These are phyloP conservation scores for Sicyos baderoa DNA, from an alignment of 306 rosid species.

Conservation along the genomic window DNA sequence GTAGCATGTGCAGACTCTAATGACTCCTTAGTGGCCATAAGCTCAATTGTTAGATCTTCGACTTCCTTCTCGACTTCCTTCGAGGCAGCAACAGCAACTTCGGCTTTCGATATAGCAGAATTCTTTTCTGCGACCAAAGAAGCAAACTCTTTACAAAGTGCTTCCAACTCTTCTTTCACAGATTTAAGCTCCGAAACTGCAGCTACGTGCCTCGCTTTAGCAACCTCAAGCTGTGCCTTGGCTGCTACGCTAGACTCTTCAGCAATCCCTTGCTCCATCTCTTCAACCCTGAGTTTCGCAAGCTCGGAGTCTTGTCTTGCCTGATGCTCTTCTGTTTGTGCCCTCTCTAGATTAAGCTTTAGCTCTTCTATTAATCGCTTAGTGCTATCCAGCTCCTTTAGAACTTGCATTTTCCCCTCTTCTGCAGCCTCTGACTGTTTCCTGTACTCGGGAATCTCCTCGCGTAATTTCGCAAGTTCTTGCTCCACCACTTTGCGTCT, in stretches of 20 bases:
- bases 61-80: conserved; percentile 87
- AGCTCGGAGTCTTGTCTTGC: conserved; percentile 97
- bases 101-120: conserved; percentile 64
- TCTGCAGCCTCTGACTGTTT: conserved; percentile 61
- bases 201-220: conserved; percentile 71
- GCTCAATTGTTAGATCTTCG: conserved; percentile 83
- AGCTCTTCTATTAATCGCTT: conserved; percentile 85
- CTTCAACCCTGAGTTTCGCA: conserved; percentile 95
- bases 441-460: conserved; percentile 67
- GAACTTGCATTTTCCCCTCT: conserved; percentile 42
- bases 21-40: conserved; percentile 73
- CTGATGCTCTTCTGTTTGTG: conserved; percentile 88
- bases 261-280: conserved; percentile 99
- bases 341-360: conserved; percentile 88
- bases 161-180: conserved; percentile 72
- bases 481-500: conserved; percentile 72
- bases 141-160: conserved; percentile 58
- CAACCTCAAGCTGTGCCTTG: conserved; percentile 96
- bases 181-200: conserved; percentile 70
- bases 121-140: conserved; percentile 64
- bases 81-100: conserved; percentile 72
- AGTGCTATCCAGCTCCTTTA: conserved; percentile 73
- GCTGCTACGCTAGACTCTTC: conserved; percentile 96
- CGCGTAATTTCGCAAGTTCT: conserved; percentile 70
- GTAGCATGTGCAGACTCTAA: conserved; percentile 85